Evolutionary conservation across 495 filamentous ascomycete genomes (phyloP).

Genomic region (Aspergillus sparsus): DNA sequence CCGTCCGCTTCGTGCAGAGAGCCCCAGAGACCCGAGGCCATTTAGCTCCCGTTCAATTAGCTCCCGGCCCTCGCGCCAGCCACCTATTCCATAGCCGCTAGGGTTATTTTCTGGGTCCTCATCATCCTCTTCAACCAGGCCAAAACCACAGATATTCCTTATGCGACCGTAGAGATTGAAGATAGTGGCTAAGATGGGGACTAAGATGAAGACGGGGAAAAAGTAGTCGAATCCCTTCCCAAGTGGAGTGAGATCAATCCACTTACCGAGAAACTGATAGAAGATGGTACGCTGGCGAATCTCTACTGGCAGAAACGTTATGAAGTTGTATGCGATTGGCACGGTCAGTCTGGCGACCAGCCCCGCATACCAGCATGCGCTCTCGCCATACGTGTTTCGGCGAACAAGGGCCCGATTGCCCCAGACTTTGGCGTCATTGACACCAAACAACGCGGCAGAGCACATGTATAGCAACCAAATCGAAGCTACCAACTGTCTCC

Average conservation of each 20-base stretch:
- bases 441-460: slow-evolving; percentile 76
- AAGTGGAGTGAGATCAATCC: slow-evolving; percentile 82
- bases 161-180: slow-evolving; percentile 86
- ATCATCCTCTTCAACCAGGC: slow-evolving; percentile 72
- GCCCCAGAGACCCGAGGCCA: slow-evolving; percentile 56
- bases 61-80: slow-evolving; percentile 92
- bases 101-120: slow-evolving; percentile 66
- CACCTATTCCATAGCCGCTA: slow-evolving; percentile 69
- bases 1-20: slow-evolving; percentile 37
- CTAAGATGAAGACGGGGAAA: slow-evolving; percentile 81
- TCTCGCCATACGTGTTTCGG: slow-evolving; percentile 86
- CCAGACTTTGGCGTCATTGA: slow-evolving; percentile 92
- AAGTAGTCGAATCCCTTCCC: slow-evolving; percentile 83
- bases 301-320: slow-evolving; percentile 73
- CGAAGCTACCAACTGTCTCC: slow-evolving; percentile 79
- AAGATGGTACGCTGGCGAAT: slow-evolving; percentile 75
- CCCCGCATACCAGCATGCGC: slow-evolving; percentile 90
- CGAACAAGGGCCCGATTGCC: slow-evolving; percentile 86
- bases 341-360: slow-evolving; percentile 89
- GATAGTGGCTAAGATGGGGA: slow-evolving; percentile 78
- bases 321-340: slow-evolving; percentile 91
- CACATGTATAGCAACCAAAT: slow-evolving; percentile 95
- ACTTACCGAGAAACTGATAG: slow-evolving; percentile 78
- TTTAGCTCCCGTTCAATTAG: slow-evolving; percentile 88
- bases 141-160: slow-evolving; percentile 77